Conservation (phyloP, 169 alveolate genomes). For the Cystoisospora suis region DNA sequence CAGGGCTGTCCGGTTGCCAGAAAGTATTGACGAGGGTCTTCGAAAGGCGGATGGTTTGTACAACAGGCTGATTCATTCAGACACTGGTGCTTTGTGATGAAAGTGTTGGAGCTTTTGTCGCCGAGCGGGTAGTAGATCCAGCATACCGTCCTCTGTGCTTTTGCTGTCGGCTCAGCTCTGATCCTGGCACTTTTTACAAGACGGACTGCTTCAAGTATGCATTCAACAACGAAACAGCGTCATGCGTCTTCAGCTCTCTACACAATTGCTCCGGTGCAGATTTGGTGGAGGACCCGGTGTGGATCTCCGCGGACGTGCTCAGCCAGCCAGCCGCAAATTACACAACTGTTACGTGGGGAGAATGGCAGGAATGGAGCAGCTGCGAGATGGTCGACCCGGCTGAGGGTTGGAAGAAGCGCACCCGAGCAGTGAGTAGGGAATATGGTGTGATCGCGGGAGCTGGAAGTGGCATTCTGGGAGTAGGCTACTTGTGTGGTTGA, state of each 20-base stretch:
- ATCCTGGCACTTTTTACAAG: neutral
- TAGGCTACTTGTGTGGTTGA: too few species aligned
- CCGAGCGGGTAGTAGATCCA: too few species aligned
- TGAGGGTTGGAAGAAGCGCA: conserved; percentile 48
- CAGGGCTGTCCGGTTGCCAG: too few species aligned
- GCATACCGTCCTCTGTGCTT: neutral
- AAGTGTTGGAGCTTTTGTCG: too few species aligned
- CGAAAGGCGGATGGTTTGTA: too few species aligned
- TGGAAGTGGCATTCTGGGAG: neutral
- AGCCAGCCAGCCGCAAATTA: conserved; percentile 6
- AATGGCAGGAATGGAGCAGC: conserved; percentile 49
- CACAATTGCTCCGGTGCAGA: neutral
- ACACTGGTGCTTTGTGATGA: too few species aligned
- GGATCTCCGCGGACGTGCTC: conserved; percentile 47
- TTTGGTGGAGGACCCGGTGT: neutral
- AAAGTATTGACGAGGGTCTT: too few species aligned
- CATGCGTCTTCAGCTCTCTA: conserved; percentile 27
- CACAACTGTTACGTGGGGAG: conserved; percentile 1
- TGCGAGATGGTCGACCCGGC: conserved; percentile 32
- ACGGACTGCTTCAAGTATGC: conserved; percentile 39
- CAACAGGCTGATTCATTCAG: too few species aligned
- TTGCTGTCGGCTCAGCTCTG: neutral
- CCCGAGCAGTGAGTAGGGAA: conserved; percentile 3
- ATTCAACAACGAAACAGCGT: conserved; percentile 27
- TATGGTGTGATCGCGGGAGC: neutral